Evolutionary conservation across 2,329 filamentous ascomycete genomes (phyloP).

Genomic region (Xylaria sp.): DNA sequence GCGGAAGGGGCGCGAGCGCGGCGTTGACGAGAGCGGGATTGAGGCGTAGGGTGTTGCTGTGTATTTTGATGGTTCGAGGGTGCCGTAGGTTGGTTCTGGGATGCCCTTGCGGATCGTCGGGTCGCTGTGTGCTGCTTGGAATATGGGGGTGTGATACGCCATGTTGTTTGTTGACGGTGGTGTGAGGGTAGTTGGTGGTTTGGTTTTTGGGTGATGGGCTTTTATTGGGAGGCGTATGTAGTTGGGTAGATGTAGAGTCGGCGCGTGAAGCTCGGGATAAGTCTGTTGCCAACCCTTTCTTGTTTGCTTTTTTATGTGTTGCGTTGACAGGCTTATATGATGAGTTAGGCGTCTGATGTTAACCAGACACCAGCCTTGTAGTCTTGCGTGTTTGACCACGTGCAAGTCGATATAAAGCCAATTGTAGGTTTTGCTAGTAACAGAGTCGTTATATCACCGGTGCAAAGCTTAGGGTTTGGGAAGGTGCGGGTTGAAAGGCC

Average conservation of each 20-base stretch:
- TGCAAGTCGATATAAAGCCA: too few species aligned
- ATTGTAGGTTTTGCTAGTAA: too few species aligned
- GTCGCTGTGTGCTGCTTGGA: neutral
- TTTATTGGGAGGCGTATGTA: neutral
- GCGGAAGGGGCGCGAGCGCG: conserved; percentile 11
- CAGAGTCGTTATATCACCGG: too few species aligned
- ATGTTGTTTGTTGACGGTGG: neutral
- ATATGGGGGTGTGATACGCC: conserved; percentile 9
- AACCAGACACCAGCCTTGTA: too few species aligned
- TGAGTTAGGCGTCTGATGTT: too few species aligned
- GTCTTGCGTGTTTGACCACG: too few species aligned
- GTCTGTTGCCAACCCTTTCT: too few species aligned
- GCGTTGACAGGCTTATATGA: neutral
- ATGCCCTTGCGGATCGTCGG: neutral
- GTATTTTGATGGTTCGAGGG: too few species aligned
- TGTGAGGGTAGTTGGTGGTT: too few species aligned
- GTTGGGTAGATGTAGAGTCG: neutral
- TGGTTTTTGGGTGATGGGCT: neutral
- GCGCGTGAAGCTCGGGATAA: too few species aligned
- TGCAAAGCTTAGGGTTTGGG: too few species aligned
- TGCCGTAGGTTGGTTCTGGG: neutral
- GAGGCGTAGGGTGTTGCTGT: neutral
- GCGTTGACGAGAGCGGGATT: neutral
- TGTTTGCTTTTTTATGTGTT: neutral
- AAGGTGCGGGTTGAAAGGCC: too few species aligned